Evolutionary conservation across 164 flowering plant species (phyloP).

Genomic region (Aristolochia contorta): DNA sequence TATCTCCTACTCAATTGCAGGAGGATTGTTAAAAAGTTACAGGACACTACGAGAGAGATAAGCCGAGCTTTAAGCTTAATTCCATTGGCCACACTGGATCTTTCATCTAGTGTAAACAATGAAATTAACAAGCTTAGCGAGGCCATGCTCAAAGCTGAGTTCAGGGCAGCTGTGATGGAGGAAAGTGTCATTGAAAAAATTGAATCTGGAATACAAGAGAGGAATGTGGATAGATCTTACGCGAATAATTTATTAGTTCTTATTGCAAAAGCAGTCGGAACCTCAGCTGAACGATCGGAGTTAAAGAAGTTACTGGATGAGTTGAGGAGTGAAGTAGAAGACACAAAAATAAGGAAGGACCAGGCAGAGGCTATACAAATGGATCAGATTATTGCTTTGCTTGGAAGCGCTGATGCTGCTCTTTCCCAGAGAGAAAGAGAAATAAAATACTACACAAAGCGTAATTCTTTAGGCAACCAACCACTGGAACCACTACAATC

Average conservation of each 20-base stretch:
- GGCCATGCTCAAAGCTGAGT: constrained; percentile 42
- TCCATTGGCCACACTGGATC: constrained; percentile 41
- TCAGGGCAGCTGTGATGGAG: constrained; percentile 42
- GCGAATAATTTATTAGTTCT: constrained; percentile 46
- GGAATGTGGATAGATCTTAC: constrained; percentile 49
- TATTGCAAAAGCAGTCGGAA: constrained; percentile 61
- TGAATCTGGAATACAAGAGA: constrained; percentile 55
- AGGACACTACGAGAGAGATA: constrained; percentile 37
- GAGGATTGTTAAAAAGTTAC: constrained; percentile 28
- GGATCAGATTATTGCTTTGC: constrained; percentile 72
- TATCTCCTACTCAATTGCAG: constrained; percentile 54
- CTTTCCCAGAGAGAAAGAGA: constrained; percentile 47
- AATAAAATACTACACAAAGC: constrained; percentile 32
- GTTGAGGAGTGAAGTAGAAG: constrained; percentile 57
- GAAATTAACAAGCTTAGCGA: constrained; percentile 34
- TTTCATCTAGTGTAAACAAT: constrained; percentile 32
- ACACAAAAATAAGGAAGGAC: constrained; percentile 40
- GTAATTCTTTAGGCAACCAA: constrained; percentile 51
- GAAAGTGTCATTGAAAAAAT: constrained; percentile 56
- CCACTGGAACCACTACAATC: constrained; percentile 63
- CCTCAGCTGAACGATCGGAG: constrained; percentile 34
- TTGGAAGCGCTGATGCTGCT: constrained; percentile 60
- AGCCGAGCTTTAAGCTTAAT: constrained; percentile 44
- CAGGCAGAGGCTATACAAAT: constrained; percentile 68
- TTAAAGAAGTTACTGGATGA: constrained; percentile 54